Percentiles rank a stretch among this genome's conserved stretches.
Conservation (phyloP, 2,329 filamentous ascomycete genomes). For the Cladosporium phlei region DNA sequence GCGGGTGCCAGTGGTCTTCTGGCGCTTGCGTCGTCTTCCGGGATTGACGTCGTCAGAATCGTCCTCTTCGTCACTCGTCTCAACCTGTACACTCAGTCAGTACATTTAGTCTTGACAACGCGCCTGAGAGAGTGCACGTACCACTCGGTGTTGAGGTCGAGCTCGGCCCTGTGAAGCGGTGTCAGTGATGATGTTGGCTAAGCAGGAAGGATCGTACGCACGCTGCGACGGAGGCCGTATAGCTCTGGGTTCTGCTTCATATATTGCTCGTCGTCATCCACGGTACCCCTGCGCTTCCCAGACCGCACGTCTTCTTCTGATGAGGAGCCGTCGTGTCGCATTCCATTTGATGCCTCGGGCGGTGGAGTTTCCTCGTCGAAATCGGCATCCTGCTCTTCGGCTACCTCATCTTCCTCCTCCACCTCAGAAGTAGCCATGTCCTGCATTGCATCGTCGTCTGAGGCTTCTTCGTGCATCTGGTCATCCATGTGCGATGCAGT, state of each 20-base stretch:
- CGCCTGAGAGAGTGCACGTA: slow-evolving; percentile 34
- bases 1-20: slow-evolving; percentile 59
- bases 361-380: slow-evolving; percentile 64
- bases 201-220: slow-evolving; percentile 45
- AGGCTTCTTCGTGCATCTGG: slow-evolving; percentile 36
- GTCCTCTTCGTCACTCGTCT: slow-evolving; percentile 57
- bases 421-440: slow-evolving; percentile 43
- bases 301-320: slow-evolving; percentile 52
- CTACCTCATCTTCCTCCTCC: slow-evolving; percentile 47
- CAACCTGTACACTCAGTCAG: slow-evolving; percentile 42
- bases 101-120: not conserved
- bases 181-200: slow-evolving; percentile 30
- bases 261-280: slow-evolving; percentile 70
- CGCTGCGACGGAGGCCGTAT: slow-evolving; percentile 89
- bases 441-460: slow-evolving; percentile 41
- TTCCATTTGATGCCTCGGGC: slow-evolving; percentile 37
- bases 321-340: slow-evolving; percentile 59
- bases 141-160: slow-evolving; percentile 57
- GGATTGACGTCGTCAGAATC: slow-evolving; percentile 71
- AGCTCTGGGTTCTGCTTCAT: slow-evolving; percentile 90
- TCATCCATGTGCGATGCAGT: slow-evolving; percentile 36
- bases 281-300: slow-evolving; percentile 60
- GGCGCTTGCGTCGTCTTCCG: slow-evolving; percentile 56
- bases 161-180: slow-evolving; percentile 49
- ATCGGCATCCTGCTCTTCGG: slow-evolving; percentile 57